Conservation (phyloP, 805 yeast genomes). For the Schwanniomyces pseudopolymorphus region DNA sequence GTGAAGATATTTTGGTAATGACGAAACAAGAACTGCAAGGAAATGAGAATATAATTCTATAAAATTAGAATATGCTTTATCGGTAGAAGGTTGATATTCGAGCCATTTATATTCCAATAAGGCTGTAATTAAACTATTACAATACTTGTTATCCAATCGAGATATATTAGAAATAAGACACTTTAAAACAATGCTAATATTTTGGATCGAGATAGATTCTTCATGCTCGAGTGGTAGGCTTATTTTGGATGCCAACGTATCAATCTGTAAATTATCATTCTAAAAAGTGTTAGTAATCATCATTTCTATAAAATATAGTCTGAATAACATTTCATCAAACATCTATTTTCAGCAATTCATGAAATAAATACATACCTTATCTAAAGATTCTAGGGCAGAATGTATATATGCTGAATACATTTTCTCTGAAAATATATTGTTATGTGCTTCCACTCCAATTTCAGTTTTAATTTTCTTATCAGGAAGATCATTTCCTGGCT, state of each 20-base stretch:
- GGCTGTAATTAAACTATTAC: slow-evolving; percentile 56
- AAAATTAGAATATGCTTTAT: slow-evolving; percentile 26
- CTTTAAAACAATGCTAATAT: slow-evolving; percentile 55
- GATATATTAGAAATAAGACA: slow-evolving; percentile 64
- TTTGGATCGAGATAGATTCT: slow-evolving; percentile 53
- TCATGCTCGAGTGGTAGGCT: slow-evolving; percentile 49
- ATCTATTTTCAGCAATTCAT: not conserved
- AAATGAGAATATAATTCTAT: slow-evolving; percentile 65
- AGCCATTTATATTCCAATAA: slow-evolving; percentile 69
- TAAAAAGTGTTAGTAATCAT: slow-evolving; percentile 22
- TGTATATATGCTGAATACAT: slow-evolving; percentile 50
- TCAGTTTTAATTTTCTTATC: slow-evolving; percentile 4
- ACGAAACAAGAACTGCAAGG: slow-evolving; percentile 73
- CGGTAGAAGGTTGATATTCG: slow-evolving; percentile 19
- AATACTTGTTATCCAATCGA: slow-evolving; percentile 58
- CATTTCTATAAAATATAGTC: not conserved
- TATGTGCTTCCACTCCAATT: slow-evolving; percentile 6
- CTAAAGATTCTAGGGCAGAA: slow-evolving; percentile 70
- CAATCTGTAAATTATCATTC: slow-evolving; percentile 55
- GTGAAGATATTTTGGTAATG: slow-evolving; percentile 86
- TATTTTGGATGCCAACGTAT: slow-evolving; percentile 60
- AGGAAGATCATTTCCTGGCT: slow-evolving; percentile 3
- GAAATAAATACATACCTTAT: slow-evolving; percentile 40
- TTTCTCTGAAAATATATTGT: slow-evolving; percentile 31
- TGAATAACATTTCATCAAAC: too few species aligned